These are phyloP conservation scores for Tetrahymena elliotti DNA, from an alignment of 73 alveolate species.

Conservation along the genomic window DNA sequence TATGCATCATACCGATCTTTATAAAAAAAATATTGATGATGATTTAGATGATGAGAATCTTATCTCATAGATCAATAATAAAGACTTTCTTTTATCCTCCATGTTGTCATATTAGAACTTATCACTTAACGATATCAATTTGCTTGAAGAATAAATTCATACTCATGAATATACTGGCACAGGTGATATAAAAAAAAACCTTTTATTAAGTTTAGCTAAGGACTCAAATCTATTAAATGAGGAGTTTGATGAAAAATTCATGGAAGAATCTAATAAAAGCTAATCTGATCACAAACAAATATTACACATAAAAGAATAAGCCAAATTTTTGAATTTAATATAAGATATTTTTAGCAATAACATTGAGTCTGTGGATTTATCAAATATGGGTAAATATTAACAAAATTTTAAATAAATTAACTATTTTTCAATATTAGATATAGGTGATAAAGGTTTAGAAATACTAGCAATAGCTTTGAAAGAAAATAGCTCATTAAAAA, in stretches of 20 bases:
- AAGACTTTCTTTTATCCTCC: not conserved
- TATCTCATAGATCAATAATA: not conserved
- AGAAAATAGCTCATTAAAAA: not conserved
- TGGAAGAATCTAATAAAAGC: not conserved
- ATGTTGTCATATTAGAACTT: not conserved
- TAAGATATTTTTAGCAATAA: not conserved
- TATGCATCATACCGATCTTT: not conserved
- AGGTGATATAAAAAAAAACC: not conserved
- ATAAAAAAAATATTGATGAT: not conserved
- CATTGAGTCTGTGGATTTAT: not conserved
- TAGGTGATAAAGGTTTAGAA: not conserved
- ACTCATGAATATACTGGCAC: not conserved
- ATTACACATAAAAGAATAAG: not conserved
- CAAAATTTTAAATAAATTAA: not conserved
- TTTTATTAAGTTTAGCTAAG: not conserved
- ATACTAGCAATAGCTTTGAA: not conserved
- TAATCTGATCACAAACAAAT: not conserved
- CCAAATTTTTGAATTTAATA: not conserved
- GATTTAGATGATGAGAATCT: not conserved
- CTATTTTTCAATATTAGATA: not conserved
- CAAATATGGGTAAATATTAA: not conserved
- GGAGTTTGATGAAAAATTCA: not conserved
- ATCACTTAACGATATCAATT: not conserved
- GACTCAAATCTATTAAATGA: not conserved
- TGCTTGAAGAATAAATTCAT: not conserved